Conservation (phyloP, 2,329 filamentous ascomycete species). For the Penicillium sp. region DNA sequence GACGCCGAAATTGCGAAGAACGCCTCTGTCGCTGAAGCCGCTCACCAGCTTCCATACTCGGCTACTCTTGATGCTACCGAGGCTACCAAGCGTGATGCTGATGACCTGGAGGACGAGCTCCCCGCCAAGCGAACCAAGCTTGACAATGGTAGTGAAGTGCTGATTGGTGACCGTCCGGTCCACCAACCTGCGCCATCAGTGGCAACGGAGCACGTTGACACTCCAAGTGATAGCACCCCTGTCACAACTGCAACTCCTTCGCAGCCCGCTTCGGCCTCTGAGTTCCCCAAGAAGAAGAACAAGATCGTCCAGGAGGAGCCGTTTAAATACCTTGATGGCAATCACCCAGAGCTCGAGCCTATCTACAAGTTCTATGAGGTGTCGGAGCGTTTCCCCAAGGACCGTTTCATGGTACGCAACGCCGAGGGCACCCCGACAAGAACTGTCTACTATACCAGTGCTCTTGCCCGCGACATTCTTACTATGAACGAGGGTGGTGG, state of each 20-base stretch:
- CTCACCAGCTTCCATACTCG: conserved; percentile 34
- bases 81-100: conserved; percentile 34
- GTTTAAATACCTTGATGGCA: conserved; percentile 80
- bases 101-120: conserved; percentile 36
- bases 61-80: conserved; percentile 25
- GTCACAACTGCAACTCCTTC: conserved; percentile 7
- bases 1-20: conserved; percentile 34
- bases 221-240: conserved; percentile 24
- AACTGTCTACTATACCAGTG: conserved; percentile 94
- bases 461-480: conserved; percentile 80
- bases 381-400: conserved; percentile 77
- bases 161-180: conserved; percentile 38
- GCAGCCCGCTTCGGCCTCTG: conserved; percentile 8
- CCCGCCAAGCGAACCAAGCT: conserved; percentile 47
- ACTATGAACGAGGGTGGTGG: conserved; percentile 83
- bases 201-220: conserved; percentile 23
- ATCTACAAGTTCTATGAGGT: conserved; percentile 86
- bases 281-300: conserved; percentile 32
- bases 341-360: conserved; percentile 71
- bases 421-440: conserved; percentile 82
- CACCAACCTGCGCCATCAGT: conserved; percentile 30
- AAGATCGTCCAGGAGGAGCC: conserved; percentile 68
- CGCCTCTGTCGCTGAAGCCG: conserved; percentile 34
- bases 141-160: conserved; percentile 37
- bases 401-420: conserved; percentile 96